phyloP scores from a whole-genome alignment of 1,139 yeast genomes.

The Sugiyamaella japonica region DNA sequence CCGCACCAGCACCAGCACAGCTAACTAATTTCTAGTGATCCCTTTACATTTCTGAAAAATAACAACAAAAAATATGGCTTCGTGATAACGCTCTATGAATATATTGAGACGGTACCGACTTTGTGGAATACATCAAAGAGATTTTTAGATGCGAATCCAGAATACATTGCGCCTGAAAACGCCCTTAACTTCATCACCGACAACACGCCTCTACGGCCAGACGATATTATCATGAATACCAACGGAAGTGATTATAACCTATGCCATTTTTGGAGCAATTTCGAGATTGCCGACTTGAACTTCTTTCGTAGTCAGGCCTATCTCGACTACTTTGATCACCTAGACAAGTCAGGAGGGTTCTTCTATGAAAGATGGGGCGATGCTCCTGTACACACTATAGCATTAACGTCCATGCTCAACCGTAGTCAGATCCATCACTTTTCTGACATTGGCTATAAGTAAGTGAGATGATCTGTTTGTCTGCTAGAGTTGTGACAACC shows the following conservation, averaged over 20 bases:
- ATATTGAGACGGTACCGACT: constrained; percentile 80
- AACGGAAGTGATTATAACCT: constrained; percentile 63
- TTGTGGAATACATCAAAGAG: constrained; percentile 75
- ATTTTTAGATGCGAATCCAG: constrained; percentile 60
- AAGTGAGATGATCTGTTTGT: constrained; percentile 13
- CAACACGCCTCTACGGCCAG: constrained; percentile 40
- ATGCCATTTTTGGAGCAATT: constrained; percentile 96
- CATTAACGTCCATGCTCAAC: constrained; percentile 64
- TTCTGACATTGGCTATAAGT: constrained; percentile 81
- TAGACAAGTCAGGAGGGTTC: constrained; percentile 79
- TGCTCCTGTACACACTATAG: constrained; percentile 93
- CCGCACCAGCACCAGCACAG: too few relatives aligned
- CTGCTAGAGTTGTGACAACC: not conserved
- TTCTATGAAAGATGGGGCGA: constrained; percentile 95
- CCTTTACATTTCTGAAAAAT: constrained; percentile 77
- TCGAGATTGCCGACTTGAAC: constrained; percentile 80
- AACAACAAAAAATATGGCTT: constrained; percentile 81
- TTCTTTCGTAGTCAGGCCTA: constrained; percentile 77
- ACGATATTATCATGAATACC: constrained; percentile 43
- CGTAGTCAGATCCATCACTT: constrained; percentile 76
- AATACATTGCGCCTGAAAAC: constrained; percentile 65
- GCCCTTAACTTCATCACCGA: constrained; percentile 71
- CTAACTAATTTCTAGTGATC: constrained; percentile 48
- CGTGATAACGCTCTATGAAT: constrained; percentile 73
- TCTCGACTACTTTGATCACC: constrained; percentile 61